These are phyloP conservation scores for Pseudocercospora eumusae DNA, from an alignment of 2,329 filamentous ascomycete genomes.

Conservation along the genomic window DNA sequence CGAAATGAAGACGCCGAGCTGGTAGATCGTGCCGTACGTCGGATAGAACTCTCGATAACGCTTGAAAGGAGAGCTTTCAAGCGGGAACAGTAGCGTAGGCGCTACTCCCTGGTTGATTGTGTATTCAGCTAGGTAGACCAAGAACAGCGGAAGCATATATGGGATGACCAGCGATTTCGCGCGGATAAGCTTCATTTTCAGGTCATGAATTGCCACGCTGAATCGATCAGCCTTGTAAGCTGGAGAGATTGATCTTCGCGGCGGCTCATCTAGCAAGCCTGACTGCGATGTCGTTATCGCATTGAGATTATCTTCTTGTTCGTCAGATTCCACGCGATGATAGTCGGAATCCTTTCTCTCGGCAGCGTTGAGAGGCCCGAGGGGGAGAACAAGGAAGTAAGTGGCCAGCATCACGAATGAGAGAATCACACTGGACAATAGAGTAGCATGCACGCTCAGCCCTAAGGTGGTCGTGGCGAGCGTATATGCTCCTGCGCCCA, in stretches of 20 bases:
- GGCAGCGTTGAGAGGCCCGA: constrained; percentile 60
- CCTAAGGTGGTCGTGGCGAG: constrained; percentile 77
- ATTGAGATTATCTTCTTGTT: constrained; percentile 45
- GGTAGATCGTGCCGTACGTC: constrained; percentile 91
- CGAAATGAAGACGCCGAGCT: constrained; percentile 91
- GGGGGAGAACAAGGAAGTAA: constrained; percentile 81
- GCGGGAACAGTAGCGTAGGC: constrained; percentile 84
- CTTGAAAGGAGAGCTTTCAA: constrained; percentile 72
- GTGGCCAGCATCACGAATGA: constrained; percentile 80
- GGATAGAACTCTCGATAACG: constrained; percentile 89
- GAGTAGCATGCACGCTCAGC: constrained; percentile 70
- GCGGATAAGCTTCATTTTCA: constrained; percentile 57
- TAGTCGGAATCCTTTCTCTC: constrained; percentile 54
- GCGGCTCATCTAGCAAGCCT: constrained; percentile 38
- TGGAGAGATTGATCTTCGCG: constrained; percentile 36
- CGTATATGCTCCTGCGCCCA: constrained; percentile 86
- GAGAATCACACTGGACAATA: constrained; percentile 76
- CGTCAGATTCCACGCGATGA: constrained; percentile 52
- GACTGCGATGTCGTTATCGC: constrained; percentile 20
- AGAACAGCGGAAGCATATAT: constrained; percentile 84
- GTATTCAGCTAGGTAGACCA: constrained; percentile 96
- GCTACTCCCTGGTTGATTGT: constrained; percentile 95
- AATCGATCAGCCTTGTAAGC: constrained; percentile 21
- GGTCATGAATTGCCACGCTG: constrained; percentile 17
- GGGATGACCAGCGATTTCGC: constrained; percentile 26